A percentile compares a stretch with the other conserved stretches of the same genome.
Conservation (phyloP, 2,329 filamentous ascomycete genomes). For the Neospermospora avenae region DNA sequence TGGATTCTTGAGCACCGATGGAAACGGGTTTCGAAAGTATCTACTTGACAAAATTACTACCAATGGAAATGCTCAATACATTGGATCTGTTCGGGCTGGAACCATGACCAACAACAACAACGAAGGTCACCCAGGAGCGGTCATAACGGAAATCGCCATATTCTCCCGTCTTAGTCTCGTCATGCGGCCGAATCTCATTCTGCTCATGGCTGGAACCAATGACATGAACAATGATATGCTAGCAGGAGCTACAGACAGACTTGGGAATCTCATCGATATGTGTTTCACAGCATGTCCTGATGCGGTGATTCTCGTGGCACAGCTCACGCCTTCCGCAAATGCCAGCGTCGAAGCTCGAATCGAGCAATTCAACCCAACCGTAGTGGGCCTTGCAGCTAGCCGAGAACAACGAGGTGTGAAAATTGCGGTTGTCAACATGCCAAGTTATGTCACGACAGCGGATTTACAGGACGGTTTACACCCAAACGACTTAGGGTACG, state of each 20-base stretch:
- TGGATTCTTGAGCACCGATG: slow-evolving; percentile 33
- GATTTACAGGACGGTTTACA: slow-evolving; percentile 15
- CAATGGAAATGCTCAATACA: slow-evolving; percentile 25
- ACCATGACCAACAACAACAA: slow-evolving; percentile 36
- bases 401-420: slow-evolving; percentile 10
- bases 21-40: slow-evolving; percentile 40
- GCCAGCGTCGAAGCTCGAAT: background rate
- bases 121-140: slow-evolving; percentile 36
- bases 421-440: slow-evolving; percentile 19
- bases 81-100: slow-evolving; percentile 34
- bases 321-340: slow-evolving; percentile 30
- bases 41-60: slow-evolving; percentile 30
- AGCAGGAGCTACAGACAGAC: slow-evolving; percentile 34
- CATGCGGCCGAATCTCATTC: slow-evolving; percentile 35
- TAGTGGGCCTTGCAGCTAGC: slow-evolving; percentile 13
- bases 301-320: slow-evolving; percentile 37
- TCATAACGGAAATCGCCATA: slow-evolving; percentile 33
- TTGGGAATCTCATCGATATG: slow-evolving; percentile 35
- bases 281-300: slow-evolving; percentile 34
- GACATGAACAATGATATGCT: slow-evolving; percentile 31
- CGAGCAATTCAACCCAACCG: slow-evolving; percentile 13
- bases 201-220: slow-evolving; percentile 37
- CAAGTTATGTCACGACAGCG: background rate
- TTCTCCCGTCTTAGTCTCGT: slow-evolving; percentile 19
- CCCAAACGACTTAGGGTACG: slow-evolving; percentile 18